Conservation (phyloP, 2,329 filamentous ascomycete species). For the Dactylonectria macrodidyma region DNA sequence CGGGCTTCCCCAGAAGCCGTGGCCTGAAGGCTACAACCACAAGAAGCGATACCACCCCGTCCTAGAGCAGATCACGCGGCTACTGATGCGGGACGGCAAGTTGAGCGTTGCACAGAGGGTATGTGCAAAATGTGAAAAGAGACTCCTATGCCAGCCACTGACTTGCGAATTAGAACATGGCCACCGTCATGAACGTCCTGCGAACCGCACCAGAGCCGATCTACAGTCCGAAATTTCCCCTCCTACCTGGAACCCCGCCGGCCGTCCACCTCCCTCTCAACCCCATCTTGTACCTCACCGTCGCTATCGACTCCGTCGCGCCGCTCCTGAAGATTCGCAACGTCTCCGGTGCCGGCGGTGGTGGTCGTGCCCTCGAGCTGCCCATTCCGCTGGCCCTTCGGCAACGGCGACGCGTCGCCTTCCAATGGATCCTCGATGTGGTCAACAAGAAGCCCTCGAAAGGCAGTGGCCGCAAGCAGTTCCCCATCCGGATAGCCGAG, state of each 20-base stretch:
- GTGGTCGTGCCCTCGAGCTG: slow-evolving; percentile 86
- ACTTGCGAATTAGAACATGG: slow-evolving; percentile 78
- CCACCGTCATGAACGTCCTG: slow-evolving; percentile 84
- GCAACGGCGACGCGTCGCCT: slow-evolving; percentile 83
- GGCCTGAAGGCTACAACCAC: slow-evolving; percentile 74
- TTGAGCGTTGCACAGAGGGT: slow-evolving; percentile 91
- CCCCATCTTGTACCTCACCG: slow-evolving; percentile 88
- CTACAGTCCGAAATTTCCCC: slow-evolving; percentile 77
- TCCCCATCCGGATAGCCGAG: slow-evolving; percentile 85
- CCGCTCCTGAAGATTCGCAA: slow-evolving; percentile 86
- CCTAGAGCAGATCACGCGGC: slow-evolving; percentile 87
- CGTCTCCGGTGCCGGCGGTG: slow-evolving; percentile 85
- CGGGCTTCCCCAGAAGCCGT: slow-evolving; percentile 76
- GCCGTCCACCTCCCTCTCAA: slow-evolving; percentile 87
- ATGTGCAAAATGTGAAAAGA: slow-evolving; percentile 49
- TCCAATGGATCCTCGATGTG: slow-evolving; percentile 91
- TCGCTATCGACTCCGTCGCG: slow-evolving; percentile 93
- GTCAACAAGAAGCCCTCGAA: slow-evolving; percentile 83
- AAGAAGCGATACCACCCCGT: slow-evolving; percentile 90
- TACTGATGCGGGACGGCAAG: slow-evolving; percentile 94
- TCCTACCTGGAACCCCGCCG: slow-evolving; percentile 84
- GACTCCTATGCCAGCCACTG: slow-evolving; percentile 16
- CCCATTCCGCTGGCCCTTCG: slow-evolving; percentile 82
- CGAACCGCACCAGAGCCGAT: slow-evolving; percentile 87
- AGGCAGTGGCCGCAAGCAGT: slow-evolving; percentile 79